Evolutionary conservation across 2,329 filamentous ascomycete genomes (phyloP), one percentile per base, ranked within the genome.

Genomic region (Aspergillus udagawae): DNA sequence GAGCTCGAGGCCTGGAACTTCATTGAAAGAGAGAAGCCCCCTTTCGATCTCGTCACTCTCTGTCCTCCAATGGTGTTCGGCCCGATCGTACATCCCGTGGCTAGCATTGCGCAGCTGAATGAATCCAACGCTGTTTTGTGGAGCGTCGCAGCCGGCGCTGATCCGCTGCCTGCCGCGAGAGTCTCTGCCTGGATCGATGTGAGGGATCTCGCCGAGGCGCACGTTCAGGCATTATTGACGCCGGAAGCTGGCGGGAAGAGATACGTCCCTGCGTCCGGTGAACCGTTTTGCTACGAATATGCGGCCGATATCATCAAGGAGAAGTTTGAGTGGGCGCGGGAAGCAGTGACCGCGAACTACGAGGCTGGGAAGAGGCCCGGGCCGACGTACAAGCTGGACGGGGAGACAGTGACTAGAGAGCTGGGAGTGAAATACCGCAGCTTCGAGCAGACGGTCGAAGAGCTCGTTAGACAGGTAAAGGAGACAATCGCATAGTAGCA

Each of bases 31-130:
- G 58, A 70, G 17, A 72, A 73, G 9, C 71, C 73, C 2, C 38
- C 38, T 1, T 80, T 79, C 54, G 75, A 79, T 38, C 57, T 80
- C 17, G 77, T 77, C 4, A 73, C 76, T 0, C 64, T 80, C 2
- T 79, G 76, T 56, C 78, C 78, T 14, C 75, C 77, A 0, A 75
- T 79, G 70, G 74, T 73, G 0, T 79, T 79, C 56, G 79, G 79
- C 0, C 78, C 78, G 0, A 65, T 79, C 1, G 71, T 73, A 1
- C 73, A 79, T 52, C 73, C 74, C 2, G 64, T 79, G 3, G 49
- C 61, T 0, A 63, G 57, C 4, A 63, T 76, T 7, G 65, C 66
- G 9, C 59, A 68, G 1, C 65, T 80, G 5, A 80, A 80, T 55
- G 74, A 77, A 56, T 77, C 75, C 4, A 79, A 77, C 58, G 66